A percentile compares a stretch with the other conserved stretches of the same genome.
Conservation (phyloP, 1,284 basidiomycete genomes). For the Ustilago sp. region DNA sequence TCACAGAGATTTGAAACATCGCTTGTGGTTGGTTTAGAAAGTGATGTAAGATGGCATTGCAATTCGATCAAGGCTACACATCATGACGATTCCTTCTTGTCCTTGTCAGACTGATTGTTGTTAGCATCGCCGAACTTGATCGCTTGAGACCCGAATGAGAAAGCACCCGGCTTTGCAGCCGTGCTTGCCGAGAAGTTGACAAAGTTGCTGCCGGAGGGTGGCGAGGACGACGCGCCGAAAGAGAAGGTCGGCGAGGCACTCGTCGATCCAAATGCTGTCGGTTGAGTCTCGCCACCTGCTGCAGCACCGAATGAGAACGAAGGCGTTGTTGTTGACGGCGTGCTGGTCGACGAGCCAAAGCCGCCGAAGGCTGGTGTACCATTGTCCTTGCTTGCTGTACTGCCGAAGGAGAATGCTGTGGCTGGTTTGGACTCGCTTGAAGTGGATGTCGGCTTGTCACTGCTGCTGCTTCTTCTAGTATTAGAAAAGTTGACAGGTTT, state of each 20-base stretch:
- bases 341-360: constrained; percentile 16
- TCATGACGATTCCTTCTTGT: constrained; percentile 1
- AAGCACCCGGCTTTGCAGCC: constrained; percentile 38
- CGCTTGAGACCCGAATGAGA: constrained; percentile 24
- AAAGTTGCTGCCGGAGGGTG: constrained; percentile 25
- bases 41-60: neutral
- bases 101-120: neutral
- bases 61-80: neutral
- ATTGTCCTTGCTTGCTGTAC: neutral
- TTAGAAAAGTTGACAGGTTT: constrained; percentile 28
- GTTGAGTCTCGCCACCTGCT: neutral
- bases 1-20: constrained; percentile 2
- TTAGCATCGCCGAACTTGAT: constrained; percentile 44
- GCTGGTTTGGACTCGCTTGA: constrained; percentile 6
- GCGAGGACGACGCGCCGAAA: constrained; percentile 16
- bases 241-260: constrained; percentile 23
- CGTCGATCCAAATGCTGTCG: constrained; percentile 18
- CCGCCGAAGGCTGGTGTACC: constrained; percentile 17
- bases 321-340: neutral
- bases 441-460: constrained; percentile 13
- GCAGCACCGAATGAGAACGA: constrained; percentile 25
- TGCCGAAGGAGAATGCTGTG: constrained; percentile 18
- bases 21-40: neutral
- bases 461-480: neutral
- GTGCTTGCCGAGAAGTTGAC: constrained; percentile 31